These are phyloP conservation scores for Boechera stricta DNA, from an alignment of 345 rosid species.

Conservation along the genomic window DNA sequence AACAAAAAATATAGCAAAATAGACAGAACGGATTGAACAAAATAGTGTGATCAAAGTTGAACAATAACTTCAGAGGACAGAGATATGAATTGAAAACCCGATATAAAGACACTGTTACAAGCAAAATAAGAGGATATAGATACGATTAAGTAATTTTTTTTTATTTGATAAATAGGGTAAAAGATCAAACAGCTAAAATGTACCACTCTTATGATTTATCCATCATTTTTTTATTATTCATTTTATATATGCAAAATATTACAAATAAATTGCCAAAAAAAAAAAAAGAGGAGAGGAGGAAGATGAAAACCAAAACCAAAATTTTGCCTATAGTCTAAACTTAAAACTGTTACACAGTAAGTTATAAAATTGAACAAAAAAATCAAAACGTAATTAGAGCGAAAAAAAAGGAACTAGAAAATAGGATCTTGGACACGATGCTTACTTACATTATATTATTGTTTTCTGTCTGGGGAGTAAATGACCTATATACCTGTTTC, in stretches of 20 bases:
- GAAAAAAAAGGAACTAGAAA: slow-evolving; percentile 12
- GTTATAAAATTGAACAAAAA: no score
- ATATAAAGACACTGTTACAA: background rate
- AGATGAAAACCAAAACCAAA: slow-evolving; percentile 2
- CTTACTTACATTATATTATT: background rate
- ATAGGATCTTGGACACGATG: slow-evolving; percentile 33
- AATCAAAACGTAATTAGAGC: background rate
- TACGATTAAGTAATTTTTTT: background rate
- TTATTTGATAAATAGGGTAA: background rate
- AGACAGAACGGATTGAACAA: background rate
- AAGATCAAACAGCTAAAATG: background rate
- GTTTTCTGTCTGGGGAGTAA: slow-evolving; percentile 28
- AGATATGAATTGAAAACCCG: background rate
- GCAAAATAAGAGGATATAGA: background rate
- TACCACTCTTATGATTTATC: background rate
- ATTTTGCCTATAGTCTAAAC: no score
- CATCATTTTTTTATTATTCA: background rate
- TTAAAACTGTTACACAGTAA: no score
- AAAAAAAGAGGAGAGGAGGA: background rate
- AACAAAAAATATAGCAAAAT: background rate
- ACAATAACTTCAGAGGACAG: background rate
- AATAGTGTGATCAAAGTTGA: slow-evolving; percentile 1
- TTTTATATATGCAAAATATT: background rate
- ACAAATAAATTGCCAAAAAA: background rate
- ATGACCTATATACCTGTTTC: slow-evolving; percentile 14